Conservation (phyloP, 805 yeast species). For the Metschnikowia borealis region DNA sequence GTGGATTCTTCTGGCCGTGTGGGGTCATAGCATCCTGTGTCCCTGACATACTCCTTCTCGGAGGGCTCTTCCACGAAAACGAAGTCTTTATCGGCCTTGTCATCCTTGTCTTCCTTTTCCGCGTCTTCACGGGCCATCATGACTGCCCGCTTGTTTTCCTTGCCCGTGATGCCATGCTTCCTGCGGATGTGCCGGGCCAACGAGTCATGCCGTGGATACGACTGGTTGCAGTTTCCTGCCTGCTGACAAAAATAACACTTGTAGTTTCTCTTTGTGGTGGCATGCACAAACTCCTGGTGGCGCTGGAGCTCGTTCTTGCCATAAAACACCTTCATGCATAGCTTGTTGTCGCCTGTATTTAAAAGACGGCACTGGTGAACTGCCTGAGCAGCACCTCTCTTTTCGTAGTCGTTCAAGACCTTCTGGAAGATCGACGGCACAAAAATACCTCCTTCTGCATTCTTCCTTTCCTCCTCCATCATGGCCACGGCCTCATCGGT, state of each 20-base stretch:
- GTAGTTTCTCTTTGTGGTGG: constrained; percentile 39
- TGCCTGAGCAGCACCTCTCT: constrained; percentile 8
- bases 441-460: not conserved
- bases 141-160: constrained; percentile 43
- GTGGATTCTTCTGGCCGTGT: not conserved
- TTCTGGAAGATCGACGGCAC: constrained; percentile 13
- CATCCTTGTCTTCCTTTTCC: constrained; percentile 15
- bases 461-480: constrained; percentile 5
- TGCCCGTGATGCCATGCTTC: constrained; percentile 43
- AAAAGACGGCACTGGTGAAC: constrained; percentile 38
- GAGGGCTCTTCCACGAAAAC: not conserved
- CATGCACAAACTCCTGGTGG: constrained; percentile 46
- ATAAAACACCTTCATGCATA: constrained; percentile 39
- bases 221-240: constrained; percentile 33
- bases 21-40: not conserved
- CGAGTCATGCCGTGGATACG: constrained; percentile 44
- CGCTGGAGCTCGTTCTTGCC: constrained; percentile 42
- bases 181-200: constrained; percentile 42
- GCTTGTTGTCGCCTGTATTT: constrained; percentile 29
- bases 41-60: not conserved
- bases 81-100: not conserved
- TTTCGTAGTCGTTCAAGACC: constrained; percentile 11
- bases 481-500: constrained; percentile 9
- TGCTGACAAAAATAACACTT: constrained; percentile 36
- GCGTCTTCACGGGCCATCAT: constrained; percentile 41